A percentile compares a stretch with the other conserved stretches of the same genome.
Conservation (phyloP, 495 filamentous ascomycete genomes). For the Pseudevernia furfuracea region DNA sequence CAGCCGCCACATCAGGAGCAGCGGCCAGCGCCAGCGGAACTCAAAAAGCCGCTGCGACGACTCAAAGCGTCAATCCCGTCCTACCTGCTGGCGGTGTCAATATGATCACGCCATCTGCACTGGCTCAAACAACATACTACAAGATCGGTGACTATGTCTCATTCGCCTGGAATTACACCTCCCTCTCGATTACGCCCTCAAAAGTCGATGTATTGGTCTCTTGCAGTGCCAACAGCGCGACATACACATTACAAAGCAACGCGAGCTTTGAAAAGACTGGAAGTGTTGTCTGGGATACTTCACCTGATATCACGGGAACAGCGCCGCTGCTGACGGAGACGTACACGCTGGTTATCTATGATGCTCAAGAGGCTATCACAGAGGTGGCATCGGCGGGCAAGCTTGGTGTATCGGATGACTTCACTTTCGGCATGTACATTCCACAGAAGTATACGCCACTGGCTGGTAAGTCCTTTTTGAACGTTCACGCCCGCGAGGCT, state of each 20-base stretch:
- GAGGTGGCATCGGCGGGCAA: conserved; percentile 64
- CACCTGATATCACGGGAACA: conserved; percentile 56
- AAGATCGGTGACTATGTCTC: conserved; percentile 81
- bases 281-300: conserved; percentile 71
- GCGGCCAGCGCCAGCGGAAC: conserved; percentile 16
- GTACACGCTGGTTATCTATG: conserved; percentile 81
- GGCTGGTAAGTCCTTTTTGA: conserved; percentile 40
- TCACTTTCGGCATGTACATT: conserved; percentile 76
- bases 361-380: conserved; percentile 54
- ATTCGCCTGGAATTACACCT: conserved; percentile 94
- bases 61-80: conserved; percentile 44
- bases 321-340: conserved; percentile 58
- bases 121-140: conserved; percentile 63
- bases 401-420: conserved; percentile 54
- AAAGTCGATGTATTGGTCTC: conserved; percentile 75
- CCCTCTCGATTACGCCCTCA: conserved; percentile 65
- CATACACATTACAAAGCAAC: conserved; percentile 63
- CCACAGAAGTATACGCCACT: conserved; percentile 57
- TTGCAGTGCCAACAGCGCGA: conserved; percentile 57
- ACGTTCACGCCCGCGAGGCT: conserved; percentile 9
- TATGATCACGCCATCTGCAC: conserved; percentile 67
- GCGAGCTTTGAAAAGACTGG: conserved; percentile 50
- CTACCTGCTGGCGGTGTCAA: conserved; percentile 63
- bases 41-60: conserved; percentile 27
- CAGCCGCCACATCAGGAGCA: conserved; percentile 21